Evolutionary conservation across 164 flowering plant species (phyloP), one percentile per base, ranked within the genome.

Genomic region (Dillenia turbinata): DNA sequence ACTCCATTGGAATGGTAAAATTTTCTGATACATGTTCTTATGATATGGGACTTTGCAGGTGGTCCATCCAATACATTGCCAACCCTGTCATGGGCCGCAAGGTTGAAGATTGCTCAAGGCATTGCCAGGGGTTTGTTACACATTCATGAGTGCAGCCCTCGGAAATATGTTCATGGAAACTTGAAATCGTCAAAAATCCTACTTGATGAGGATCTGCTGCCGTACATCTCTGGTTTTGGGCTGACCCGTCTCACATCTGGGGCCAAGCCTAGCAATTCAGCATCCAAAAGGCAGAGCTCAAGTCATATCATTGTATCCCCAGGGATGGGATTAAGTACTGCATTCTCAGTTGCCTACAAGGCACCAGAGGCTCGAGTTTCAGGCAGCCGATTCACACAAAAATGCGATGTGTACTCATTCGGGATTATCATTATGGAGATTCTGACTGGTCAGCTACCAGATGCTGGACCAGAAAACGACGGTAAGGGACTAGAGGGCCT

Each of bases 141-240:
- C 79, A 84, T 95, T 45, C 99, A 95, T 49, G 99, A 95, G 53
- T 75, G 76, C 73, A 78, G 80, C 71, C 92, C 93, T 47, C 74
- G 81, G 33, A 95, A 83, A 48, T 77, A 86, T 47, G 82, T 85
- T 15, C 99, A 95, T 67, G 97, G 99, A 12, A 88, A 72, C 85
- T 50, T 95, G 24, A 95, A 88, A 68, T 85, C 97, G 13, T 84
- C 94, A 1, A 95, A 95, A 70, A 80, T 95, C 72, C 94, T 95
- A 46, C 91, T 95, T 1, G 94, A 83, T 50, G 85, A 83, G 14
- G 86, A 90, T 66, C 72, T 88, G 33, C 85, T 82, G 14, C 85
- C 97, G 12, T 75, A 77, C 63, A 78, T 95, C 50, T 82, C 97
- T 10, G 96, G 95, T 7, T 92, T 92, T 61, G 97, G 99, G 49